Conservation (phyloP, 805 yeast species). For the Candida hungchunana region DNA sequence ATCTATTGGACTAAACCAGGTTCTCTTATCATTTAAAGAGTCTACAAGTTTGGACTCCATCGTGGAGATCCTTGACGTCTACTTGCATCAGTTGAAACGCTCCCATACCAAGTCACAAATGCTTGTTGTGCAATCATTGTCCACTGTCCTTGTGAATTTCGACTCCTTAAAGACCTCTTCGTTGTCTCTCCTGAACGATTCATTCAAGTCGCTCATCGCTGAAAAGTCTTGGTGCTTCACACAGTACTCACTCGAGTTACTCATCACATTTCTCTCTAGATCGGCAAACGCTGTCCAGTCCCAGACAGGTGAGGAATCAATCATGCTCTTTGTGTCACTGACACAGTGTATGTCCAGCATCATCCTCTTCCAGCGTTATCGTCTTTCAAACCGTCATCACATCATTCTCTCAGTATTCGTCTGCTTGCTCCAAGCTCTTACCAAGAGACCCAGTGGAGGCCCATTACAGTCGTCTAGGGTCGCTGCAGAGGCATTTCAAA, state of each 20-base stretch:
- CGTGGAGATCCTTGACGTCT: constrained; percentile 22
- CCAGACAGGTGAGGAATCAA: background rate
- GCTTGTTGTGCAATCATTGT: constrained; percentile 17
- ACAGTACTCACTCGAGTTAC: constrained; percentile 62
- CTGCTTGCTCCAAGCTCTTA: constrained; percentile 46
- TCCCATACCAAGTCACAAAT: constrained; percentile 4
- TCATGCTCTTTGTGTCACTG: constrained; percentile 27
- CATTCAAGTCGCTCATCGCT: constrained; percentile 40
- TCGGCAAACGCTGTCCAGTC: constrained; percentile 13
- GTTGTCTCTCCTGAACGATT: background rate
- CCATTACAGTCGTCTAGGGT: constrained; percentile 16
- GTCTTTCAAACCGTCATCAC: constrained; percentile 72
- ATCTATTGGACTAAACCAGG: too few species aligned
- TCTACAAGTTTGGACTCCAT: constrained; percentile 9
- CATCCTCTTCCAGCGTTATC: constrained; percentile 62
- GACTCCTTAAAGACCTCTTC: constrained; percentile 1
- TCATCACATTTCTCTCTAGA: constrained; percentile 38
- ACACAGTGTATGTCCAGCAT: constrained; percentile 55
- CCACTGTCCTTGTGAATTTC: constrained; percentile 9
- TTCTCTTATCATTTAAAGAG: constrained; percentile 23
- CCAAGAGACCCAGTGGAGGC: constrained; percentile 22
- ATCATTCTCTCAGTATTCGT: constrained; percentile 47
- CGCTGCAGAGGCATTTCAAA: constrained; percentile 46
- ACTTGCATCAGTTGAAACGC: constrained; percentile 12
- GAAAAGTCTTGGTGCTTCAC: constrained; percentile 54